A percentile compares a stretch with the other conserved stretches of the same genome.
Evolutionary conservation across 352 stramenopile species (phyloP).

Genomic region (Phytopythium litorale): DNA sequence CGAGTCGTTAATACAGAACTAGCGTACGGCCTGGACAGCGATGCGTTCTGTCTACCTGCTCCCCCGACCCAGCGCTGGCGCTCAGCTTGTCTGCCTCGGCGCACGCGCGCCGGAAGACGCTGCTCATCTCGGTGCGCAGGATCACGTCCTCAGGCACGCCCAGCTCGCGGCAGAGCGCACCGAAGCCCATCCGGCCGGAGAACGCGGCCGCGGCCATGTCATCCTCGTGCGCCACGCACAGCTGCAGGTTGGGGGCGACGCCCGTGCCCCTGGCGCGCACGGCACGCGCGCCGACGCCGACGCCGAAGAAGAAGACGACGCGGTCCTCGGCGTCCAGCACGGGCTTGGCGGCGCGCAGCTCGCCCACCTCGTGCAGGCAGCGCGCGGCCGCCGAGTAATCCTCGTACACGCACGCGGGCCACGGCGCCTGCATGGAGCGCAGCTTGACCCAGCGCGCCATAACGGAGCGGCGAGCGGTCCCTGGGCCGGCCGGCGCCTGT

Average conservation of each 20-base stretch:
- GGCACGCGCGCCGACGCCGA: constrained; percentile 40
- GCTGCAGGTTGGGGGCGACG: constrained; percentile 41
- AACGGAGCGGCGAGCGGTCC: not conserved
- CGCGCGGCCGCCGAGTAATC: constrained; percentile 40
- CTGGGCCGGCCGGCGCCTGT: not conserved
- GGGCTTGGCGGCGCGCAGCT: constrained; percentile 39
- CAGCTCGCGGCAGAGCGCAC: constrained; percentile 27
- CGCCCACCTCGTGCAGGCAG: constrained; percentile 46
- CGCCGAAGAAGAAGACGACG: constrained; percentile 81
- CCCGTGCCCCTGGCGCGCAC: constrained; percentile 23
- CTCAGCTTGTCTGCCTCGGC: constrained; percentile 36
- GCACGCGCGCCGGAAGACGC: constrained; percentile 47
- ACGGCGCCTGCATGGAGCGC: constrained; percentile 50
- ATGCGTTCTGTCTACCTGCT: constrained; percentile 10
- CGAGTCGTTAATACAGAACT: not conserved
- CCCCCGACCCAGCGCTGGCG: constrained; percentile 21
- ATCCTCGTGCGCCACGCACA: constrained; percentile 39
- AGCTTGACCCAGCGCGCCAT: constrained; percentile 47
- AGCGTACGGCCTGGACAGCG: not conserved
- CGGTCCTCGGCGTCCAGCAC: constrained; percentile 61
- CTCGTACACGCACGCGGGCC: constrained; percentile 66
- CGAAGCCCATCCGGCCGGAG: constrained; percentile 25
- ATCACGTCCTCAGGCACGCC: constrained; percentile 31
- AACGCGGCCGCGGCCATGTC: constrained; percentile 27
- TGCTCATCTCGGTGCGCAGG: constrained; percentile 34